These are phyloP conservation scores for Heritiera littoralis DNA, from an alignment of 345 rosid species.

Conservation along the genomic window DNA sequence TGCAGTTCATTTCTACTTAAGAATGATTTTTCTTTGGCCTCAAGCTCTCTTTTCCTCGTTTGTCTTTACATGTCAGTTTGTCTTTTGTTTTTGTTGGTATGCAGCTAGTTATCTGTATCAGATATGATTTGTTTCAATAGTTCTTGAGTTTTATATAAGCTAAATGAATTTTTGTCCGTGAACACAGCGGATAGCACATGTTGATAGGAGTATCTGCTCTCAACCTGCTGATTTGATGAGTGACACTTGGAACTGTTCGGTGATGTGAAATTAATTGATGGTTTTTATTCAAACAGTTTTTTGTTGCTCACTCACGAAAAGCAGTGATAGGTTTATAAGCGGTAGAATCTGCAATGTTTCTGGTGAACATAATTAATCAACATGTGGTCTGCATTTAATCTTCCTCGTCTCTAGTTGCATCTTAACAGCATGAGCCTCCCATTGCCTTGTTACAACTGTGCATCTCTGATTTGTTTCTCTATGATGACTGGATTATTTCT, in stretches of 20 bases:
- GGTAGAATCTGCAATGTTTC: background rate
- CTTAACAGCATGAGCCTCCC: background rate
- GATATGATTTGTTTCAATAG: background rate
- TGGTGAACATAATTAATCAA: background rate
- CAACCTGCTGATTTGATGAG: background rate
- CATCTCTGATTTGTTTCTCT: background rate
- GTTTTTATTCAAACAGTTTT: background rate
- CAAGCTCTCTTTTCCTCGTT: background rate
- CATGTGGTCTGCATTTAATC: background rate
- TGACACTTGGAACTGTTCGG: background rate
- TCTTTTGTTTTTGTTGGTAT: conserved; percentile 1
- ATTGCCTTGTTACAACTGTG: background rate
- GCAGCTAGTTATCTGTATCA: background rate
- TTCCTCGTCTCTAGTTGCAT: background rate
- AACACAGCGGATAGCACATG: background rate
- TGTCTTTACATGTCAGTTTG: background rate
- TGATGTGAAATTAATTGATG: background rate
- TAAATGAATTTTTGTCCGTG: background rate
- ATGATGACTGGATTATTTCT: background rate
- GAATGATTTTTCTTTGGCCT: background rate
- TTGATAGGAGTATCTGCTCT: background rate
- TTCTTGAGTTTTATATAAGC: background rate
- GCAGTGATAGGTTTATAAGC: background rate
- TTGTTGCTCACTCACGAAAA: background rate
- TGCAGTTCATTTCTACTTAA: background rate